phyloP scores from a whole-genome alignment of 129 eudicot genomes.

The Solidago caesia region DNA sequence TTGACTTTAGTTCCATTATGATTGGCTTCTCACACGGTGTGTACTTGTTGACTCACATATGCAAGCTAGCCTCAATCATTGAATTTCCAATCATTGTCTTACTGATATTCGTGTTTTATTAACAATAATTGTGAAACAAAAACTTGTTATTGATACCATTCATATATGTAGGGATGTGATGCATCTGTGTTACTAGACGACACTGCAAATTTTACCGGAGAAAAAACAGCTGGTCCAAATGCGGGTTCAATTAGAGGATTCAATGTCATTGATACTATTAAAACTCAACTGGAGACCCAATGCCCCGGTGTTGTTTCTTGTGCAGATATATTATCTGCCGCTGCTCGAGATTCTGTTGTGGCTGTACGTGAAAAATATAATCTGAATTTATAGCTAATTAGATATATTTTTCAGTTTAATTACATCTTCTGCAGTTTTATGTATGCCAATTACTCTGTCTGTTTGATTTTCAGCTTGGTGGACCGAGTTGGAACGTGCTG shows the following conservation, averaged over 20 bases:
- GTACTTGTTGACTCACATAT: too few relatives aligned
- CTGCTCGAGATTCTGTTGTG: slow-evolving; percentile 51
- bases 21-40: too few relatives aligned
- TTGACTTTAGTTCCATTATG: too few relatives aligned
- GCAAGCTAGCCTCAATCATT: background rate
- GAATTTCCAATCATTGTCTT: background rate
- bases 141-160: background rate
- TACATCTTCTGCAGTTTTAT: background rate
- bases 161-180: slow-evolving; percentile 46
- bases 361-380: slow-evolving; percentile 35
- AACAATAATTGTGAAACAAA: background rate
- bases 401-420: background rate
- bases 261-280: slow-evolving; percentile 48
- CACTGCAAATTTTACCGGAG: slow-evolving; percentile 48
- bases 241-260: slow-evolving; percentile 46
- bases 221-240: slow-evolving; percentile 48
- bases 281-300: slow-evolving; percentile 35
- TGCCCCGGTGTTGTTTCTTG: slow-evolving; percentile 54
- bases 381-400: background rate
- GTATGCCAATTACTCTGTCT: background rate
- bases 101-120: background rate
- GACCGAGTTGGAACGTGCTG: slow-evolving; percentile 46
- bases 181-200: slow-evolving; percentile 48
- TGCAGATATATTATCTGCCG: slow-evolving; percentile 53
- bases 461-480: slow-evolving; percentile 47